Conservation (phyloP, 2,329 filamentous ascomycete genomes). For the Colletotrichum costaricense region DNA sequence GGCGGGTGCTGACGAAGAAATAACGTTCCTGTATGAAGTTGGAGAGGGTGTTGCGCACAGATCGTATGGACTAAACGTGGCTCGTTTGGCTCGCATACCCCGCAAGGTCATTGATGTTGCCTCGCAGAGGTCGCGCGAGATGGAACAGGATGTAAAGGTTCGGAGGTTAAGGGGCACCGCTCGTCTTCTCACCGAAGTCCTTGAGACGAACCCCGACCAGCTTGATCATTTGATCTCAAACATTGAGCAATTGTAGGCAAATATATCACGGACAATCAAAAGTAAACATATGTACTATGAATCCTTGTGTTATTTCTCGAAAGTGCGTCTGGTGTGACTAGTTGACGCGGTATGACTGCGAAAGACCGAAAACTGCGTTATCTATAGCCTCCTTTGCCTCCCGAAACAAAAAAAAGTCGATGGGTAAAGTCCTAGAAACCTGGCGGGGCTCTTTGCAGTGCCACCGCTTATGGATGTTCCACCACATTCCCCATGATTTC, state of each 20-base stretch:
- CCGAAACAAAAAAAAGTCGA: constrained; percentile 9
- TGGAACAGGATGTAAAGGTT: constrained; percentile 79
- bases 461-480: background rate
- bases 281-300: constrained; percentile 5
- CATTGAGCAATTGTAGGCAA: constrained; percentile 67
- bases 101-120: constrained; percentile 82
- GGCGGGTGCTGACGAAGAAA: constrained; percentile 72
- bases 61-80: constrained; percentile 95
- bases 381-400: constrained; percentile 5
- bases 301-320: constrained; percentile 12
- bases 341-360: background rate
- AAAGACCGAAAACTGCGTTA: constrained; percentile 11
- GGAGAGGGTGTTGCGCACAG: constrained; percentile 91
- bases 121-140: constrained; percentile 78
- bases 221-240: constrained; percentile 65
- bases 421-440: constrained; percentile 1
- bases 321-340: background rate
- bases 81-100: constrained; percentile 84
- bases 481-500: background rate
- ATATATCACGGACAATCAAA: background rate
- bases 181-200: constrained; percentile 54
- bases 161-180: constrained; percentile 68
- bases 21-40: constrained; percentile 96
- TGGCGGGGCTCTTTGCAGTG: background rate
- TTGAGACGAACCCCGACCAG: constrained; percentile 51